Base-by-base conservation (phyloP, 2,329 filamentous ascomycete species). In the Fusarium annulatum region DNA sequence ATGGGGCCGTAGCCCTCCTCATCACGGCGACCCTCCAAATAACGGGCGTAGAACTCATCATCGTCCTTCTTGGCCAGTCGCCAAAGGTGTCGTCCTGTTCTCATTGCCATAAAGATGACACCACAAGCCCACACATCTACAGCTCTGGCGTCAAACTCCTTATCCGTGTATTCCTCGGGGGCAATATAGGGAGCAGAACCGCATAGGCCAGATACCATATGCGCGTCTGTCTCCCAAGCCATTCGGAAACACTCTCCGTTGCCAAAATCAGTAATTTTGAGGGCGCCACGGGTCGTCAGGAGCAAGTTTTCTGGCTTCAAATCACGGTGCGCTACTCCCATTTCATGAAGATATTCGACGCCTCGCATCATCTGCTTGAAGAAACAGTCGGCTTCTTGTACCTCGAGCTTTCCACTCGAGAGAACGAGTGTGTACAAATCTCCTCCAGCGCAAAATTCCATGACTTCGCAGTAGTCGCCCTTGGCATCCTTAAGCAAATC, bases 41-140 rank as follows among this genome's bases (percentile, higher is more conserved):
- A 99, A 46, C 95, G 92, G 73, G 94, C 93, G 81, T 97, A 99
- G 78, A 98, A 99, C 80, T 98, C 96, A 79, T 99, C 96, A 75
- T 98, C 96, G 62, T 97, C 95, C 83, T 95, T 97, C 83, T 96
- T 96, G 11, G 96, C 96, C n/a, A 98, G 91, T 61, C 95, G 93
- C 96, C 96, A 99, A 14, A 99, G 87, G 82, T 99, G 96, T 60
- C 96, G 90, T 10, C 96, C 96, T 4, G 96, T 98, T 66, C 96
- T 90, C 96, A 99, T 99, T 19, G 96, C 96, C 96, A 99, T 99
- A 85, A 99, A 99, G 68, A 99, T 99, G 58, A 99, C 96, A 80
- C 96, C 96, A 69, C 95, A 97, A 30, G 96, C 96, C 96, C 96
- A 99, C 19, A 98, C 93, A 79, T 99, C 96, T 55, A 99, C 96